Evolutionary conservation across 1,139 yeast genomes (phyloP).

Genomic region (Sugiyamaella castrensis): DNA sequence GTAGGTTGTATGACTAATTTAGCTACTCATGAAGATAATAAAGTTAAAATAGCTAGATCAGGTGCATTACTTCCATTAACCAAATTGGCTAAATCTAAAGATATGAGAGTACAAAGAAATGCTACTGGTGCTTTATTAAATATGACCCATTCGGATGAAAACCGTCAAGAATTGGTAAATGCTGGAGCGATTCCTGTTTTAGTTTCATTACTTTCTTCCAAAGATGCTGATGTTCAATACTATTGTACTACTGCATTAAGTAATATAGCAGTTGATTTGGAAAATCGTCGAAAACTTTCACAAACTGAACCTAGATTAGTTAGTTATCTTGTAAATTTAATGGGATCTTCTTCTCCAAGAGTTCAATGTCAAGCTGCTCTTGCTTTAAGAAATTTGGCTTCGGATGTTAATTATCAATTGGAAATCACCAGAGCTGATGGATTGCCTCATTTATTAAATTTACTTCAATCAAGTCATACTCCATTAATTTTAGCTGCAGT

Average conservation of each 20-base stretch:
- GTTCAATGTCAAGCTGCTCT: constrained; percentile 98
- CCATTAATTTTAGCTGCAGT: constrained; percentile 94
- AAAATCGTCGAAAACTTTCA: constrained; percentile 81
- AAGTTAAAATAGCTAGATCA: constrained; percentile 89
- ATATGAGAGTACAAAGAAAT: constrained; percentile 93
- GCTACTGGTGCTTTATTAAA: constrained; percentile 97
- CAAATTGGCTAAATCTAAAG: constrained; percentile 88
- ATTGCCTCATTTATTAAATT: constrained; percentile 81
- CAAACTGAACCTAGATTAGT: constrained; percentile 95
- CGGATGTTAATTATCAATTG: constrained; percentile 86
- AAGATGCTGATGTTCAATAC: constrained; percentile 96
- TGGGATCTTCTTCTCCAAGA: constrained; percentile 87
- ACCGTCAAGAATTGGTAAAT: constrained; percentile 91
- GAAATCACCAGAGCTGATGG: constrained; percentile 97
- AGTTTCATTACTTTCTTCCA: constrained; percentile 80
- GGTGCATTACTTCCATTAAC: constrained; percentile 97
- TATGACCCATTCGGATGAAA: constrained; percentile 97
- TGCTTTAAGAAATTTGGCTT: constrained; percentile 91
- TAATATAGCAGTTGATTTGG: constrained; percentile 94
- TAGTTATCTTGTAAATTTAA: constrained; percentile 76
- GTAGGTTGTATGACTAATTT: constrained; percentile 97
- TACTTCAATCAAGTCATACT: constrained; percentile 84
- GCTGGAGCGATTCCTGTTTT: constrained; percentile 98
- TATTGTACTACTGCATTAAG: constrained; percentile 97
- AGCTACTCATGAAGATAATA: constrained; percentile 98